Conservation (phyloP, 1,284 basidiomycete genomes). For the Paramarasmius palmivorus region DNA sequence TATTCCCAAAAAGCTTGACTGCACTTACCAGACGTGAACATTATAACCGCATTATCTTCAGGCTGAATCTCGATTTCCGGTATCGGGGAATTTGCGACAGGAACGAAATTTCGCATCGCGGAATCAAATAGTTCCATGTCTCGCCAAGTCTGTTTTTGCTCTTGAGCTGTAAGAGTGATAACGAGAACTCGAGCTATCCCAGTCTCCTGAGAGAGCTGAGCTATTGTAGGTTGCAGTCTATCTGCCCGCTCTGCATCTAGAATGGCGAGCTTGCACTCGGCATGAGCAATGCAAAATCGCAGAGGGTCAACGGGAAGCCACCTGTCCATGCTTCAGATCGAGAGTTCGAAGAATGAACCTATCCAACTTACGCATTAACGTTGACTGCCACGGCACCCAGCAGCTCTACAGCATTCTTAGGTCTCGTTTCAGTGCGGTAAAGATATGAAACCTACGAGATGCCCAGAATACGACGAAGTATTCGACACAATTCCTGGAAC, state of each 20-base stretch:
- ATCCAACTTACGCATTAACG: conserved; percentile 48
- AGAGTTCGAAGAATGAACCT: not conserved
- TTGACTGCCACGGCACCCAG: conserved; percentile 51
- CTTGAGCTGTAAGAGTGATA: conserved; percentile 28
- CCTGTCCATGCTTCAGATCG: conserved; percentile 23
- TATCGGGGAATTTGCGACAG: not conserved
- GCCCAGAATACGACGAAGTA: conserved; percentile 58
- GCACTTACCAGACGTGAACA: conserved; percentile 48
- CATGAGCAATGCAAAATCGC: conserved; percentile 51
- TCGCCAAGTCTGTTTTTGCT: conserved; percentile 39
- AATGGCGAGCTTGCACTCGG: conserved; percentile 52
- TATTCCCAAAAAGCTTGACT: not conserved
- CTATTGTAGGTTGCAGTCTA: conserved; percentile 29
- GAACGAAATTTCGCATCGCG: conserved; percentile 18
- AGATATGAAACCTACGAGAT: conserved; percentile 32
- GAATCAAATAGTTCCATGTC: conserved; percentile 36
- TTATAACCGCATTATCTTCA: conserved; percentile 50
- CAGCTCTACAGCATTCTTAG: conserved; percentile 32
- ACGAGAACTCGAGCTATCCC: conserved; percentile 35
- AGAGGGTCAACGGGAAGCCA: conserved; percentile 50
- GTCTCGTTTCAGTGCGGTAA: not conserved
- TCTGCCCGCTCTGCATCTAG: conserved; percentile 57
- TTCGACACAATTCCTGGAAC: conserved; percentile 58
- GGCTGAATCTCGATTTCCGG: conserved; percentile 4
- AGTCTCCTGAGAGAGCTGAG: conserved; percentile 26